Percentiles rank a stretch among this genome's conserved stretches.
Evolutionary conservation across 306 rosid species (phyloP).

Genomic region (Quercus dentata): DNA sequence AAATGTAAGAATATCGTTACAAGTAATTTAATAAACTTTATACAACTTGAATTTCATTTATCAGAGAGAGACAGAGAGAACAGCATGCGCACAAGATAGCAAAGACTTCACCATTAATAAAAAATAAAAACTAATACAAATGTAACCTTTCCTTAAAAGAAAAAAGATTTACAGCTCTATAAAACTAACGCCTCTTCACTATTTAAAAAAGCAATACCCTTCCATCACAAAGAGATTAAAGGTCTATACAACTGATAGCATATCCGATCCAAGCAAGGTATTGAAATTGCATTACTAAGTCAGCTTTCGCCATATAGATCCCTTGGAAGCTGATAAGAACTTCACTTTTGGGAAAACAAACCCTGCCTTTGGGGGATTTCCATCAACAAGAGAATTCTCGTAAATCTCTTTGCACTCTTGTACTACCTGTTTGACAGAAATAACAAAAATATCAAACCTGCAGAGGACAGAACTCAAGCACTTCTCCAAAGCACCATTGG

Average conservation of each 20-base stretch:
- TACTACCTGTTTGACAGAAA: constrained; percentile 59
- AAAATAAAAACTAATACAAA: neutral
- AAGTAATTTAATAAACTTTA: neutral
- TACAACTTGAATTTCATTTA: neutral
- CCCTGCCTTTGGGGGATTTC: constrained; percentile 76
- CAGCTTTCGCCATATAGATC: constrained; percentile 78
- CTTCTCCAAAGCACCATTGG: neutral
- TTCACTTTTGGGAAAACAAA: constrained; percentile 79
- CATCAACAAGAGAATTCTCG: constrained; percentile 80
- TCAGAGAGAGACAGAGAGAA: neutral
- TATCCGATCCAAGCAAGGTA: neutral
- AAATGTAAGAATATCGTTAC: no score
- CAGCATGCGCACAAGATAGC: neutral
- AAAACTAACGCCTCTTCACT: neutral
- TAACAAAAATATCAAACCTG: neutral
- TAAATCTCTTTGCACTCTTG: constrained; percentile 98
- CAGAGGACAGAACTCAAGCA: neutral
- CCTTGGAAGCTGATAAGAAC: constrained; percentile 64
- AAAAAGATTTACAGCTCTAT: no score
- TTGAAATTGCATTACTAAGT: constrained; percentile 36
- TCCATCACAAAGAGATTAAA: neutral
- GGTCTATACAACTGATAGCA: neutral
- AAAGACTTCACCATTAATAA: neutral
- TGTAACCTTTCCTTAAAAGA: neutral
- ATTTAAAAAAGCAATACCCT: neutral